Evolutionary conservation across 2,329 filamentous ascomycete species (phyloP).

Genomic region (Neonectria punicea): DNA sequence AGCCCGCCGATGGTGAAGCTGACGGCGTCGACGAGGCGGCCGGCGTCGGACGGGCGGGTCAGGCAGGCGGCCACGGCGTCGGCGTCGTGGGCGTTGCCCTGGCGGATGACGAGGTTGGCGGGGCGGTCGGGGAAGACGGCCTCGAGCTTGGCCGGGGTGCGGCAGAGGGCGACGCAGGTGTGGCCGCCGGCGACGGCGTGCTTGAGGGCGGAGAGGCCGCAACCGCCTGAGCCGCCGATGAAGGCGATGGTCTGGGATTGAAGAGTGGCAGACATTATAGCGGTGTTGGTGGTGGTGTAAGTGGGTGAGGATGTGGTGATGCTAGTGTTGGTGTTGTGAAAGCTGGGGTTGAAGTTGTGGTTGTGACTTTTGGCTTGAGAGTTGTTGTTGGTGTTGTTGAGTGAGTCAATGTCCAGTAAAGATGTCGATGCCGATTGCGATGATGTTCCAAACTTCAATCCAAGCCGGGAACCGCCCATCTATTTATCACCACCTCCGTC

Average conservation of each 20-base stretch:
- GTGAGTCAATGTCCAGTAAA: background rate
- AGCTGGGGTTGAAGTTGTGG: background rate
- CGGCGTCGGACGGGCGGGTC: slow-evolving; percentile 35
- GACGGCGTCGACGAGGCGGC: slow-evolving; percentile 51
- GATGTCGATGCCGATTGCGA: slow-evolving; percentile 6
- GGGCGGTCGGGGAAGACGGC: slow-evolving; percentile 43
- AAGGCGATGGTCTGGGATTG: slow-evolving; percentile 43
- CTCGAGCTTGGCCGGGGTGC: slow-evolving; percentile 53
- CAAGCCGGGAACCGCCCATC: background rate
- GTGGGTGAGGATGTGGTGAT: slow-evolving; percentile 4
- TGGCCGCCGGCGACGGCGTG: slow-evolving; percentile 50
- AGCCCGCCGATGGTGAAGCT: slow-evolving; percentile 52
- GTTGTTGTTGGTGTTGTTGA: slow-evolving; percentile 1
- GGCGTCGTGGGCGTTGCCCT: slow-evolving; percentile 52
- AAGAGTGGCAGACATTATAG: slow-evolving; percentile 25
- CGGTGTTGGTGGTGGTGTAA: background rate
- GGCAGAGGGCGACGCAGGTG: slow-evolving; percentile 53
- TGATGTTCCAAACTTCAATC: background rate
- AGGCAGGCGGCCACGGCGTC: slow-evolving; percentile 49
- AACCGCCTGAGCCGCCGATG: slow-evolving; percentile 57
- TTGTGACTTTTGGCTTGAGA: background rate
- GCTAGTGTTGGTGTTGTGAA: background rate
- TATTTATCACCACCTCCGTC: slow-evolving; percentile 22
- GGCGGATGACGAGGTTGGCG: slow-evolving; percentile 49
- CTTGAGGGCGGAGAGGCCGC: slow-evolving; percentile 51